Percentiles rank a stretch among this genome's conserved stretches.
These are phyloP conservation scores for Ophiocordyceps camponoti-leonardi DNA, from an alignment of 2,329 filamentous ascomycete species.

Conservation along the genomic window DNA sequence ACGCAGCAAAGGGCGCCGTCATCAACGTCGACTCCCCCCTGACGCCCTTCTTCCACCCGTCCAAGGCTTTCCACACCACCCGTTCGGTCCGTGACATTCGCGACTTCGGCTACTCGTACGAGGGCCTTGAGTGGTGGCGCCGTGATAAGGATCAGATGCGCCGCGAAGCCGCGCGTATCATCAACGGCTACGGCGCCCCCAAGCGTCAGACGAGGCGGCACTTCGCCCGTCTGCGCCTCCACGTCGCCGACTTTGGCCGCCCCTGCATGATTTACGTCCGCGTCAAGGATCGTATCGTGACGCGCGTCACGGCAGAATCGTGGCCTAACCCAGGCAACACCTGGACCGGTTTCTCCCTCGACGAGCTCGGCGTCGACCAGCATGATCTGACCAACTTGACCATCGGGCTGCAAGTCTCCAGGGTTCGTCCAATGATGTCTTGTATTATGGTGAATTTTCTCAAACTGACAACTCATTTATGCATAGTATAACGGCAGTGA, in stretches of 20 bases:
- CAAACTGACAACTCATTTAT: not conserved
- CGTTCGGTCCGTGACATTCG: constrained; percentile 22
- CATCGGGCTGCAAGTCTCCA: not conserved
- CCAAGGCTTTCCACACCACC: constrained; percentile 11
- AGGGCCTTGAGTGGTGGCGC: constrained; percentile 17
- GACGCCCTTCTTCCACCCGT: constrained; percentile 28
- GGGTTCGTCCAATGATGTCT: not conserved
- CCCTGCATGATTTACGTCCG: not conserved
- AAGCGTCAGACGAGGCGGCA: not conserved
- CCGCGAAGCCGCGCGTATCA: constrained; percentile 12
- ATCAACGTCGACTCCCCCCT: constrained; percentile 27
- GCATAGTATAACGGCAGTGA: not conserved
- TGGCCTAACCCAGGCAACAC: not conserved
- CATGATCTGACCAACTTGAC: not conserved
- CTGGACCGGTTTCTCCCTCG: not conserved
- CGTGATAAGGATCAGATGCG: constrained; percentile 14
- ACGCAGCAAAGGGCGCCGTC: constrained; percentile 18
- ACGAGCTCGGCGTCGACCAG: not conserved
- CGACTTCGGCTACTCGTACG: constrained; percentile 21
- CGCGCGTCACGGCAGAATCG: not conserved
- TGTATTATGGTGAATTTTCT: not conserved
- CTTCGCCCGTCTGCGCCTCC: not conserved
- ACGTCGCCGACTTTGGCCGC: not conserved
- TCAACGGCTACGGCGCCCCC: constrained; percentile 15
- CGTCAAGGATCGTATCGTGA: not conserved